These are phyloP conservation scores for Kurtzmaniella natalensis DNA, from an alignment of 1,139 yeast genomes.

Conservation along the genomic window DNA sequence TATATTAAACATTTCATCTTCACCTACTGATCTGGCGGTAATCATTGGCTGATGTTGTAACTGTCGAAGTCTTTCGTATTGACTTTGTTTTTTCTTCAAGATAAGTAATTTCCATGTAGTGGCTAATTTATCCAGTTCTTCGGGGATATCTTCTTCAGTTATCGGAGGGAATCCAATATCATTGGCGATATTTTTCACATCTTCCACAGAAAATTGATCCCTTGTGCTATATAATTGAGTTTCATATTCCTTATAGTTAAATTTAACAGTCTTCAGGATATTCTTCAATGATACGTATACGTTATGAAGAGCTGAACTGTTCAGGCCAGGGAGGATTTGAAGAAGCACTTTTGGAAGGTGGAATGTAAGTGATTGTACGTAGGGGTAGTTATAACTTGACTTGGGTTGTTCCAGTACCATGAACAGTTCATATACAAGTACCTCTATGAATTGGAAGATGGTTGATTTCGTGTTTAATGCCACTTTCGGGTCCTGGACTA, in stretches of 20 bases:
- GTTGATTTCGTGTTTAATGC: constrained; percentile 64
- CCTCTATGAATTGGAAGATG: constrained; percentile 65
- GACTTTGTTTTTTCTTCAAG: constrained; percentile 45
- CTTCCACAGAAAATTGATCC: constrained; percentile 30
- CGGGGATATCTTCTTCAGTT: constrained; percentile 12
- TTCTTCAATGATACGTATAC: constrained; percentile 36
- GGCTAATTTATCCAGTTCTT: constrained; percentile 25
- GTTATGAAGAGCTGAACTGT: constrained; percentile 46
- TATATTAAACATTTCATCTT: constrained; percentile 29
- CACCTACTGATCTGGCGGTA: constrained; percentile 21
- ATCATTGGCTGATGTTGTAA: constrained; percentile 23
- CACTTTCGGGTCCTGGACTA: constrained; percentile 42
- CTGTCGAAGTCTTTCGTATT: constrained; percentile 41
- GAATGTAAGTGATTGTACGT: constrained; percentile 39
- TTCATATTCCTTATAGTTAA: constrained; percentile 25
- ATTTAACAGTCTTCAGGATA: constrained; percentile 34
- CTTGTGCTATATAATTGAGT: constrained; percentile 21
- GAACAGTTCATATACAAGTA: constrained; percentile 41
- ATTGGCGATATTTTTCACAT: constrained; percentile 27
- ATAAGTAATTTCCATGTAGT: constrained; percentile 49
- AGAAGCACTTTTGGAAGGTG: constrained; percentile 46
- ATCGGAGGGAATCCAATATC: constrained; percentile 33
- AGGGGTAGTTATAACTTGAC: constrained; percentile 34
- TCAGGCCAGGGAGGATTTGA: constrained; percentile 47
- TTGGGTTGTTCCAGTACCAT: constrained; percentile 29